Evolutionary conservation across 768 basidiomycete genomes (phyloP).

Genomic region (Leccinum pellstonianum): DNA sequence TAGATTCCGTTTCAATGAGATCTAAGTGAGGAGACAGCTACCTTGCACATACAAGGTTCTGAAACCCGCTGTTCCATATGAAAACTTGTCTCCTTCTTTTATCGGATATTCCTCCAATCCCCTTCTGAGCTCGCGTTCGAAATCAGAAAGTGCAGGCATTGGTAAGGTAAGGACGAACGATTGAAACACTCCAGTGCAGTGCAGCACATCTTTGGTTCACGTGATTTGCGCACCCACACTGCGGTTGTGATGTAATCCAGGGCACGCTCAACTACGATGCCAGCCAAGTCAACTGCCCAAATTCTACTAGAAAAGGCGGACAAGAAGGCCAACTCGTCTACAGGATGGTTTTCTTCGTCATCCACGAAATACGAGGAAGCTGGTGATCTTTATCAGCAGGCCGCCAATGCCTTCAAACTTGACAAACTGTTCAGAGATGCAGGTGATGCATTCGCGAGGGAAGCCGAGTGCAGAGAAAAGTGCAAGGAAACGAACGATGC

Average conservation of each 20-base stretch:
- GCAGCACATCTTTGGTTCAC: constrained; percentile 7
- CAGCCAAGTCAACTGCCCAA: constrained; percentile 77
- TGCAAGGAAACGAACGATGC: constrained; percentile 89
- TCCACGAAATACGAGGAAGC: constrained; percentile 91
- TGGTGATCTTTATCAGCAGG: constrained; percentile 92
- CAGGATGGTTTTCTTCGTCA: constrained; percentile 85
- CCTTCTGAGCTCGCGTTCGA: constrained; percentile 44
- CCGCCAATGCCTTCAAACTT: constrained; percentile 89
- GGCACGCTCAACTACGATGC: constrained; percentile 42
- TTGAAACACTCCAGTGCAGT: background rate
- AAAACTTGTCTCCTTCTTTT: constrained; percentile 64
- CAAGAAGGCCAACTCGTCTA: constrained; percentile 83
- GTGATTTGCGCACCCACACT: constrained; percentile 12
- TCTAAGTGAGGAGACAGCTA: constrained; percentile 4
- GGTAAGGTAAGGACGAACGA: background rate
- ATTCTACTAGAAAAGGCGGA: constrained; percentile 81
- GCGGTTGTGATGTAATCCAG: background rate
- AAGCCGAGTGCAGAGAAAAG: constrained; percentile 91
- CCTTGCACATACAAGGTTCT: constrained; percentile 69
- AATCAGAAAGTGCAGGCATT: constrained; percentile 36
- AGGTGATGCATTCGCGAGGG: constrained; percentile 88
- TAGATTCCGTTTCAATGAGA: constrained; percentile 31
- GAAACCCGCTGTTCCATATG: constrained; percentile 96
- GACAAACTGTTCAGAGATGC: constrained; percentile 91
- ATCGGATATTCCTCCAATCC: constrained; percentile 68